Conservation (phyloP, 1,284 basidiomycete genomes). For the Erythrobasidium hasegawianum region DNA sequence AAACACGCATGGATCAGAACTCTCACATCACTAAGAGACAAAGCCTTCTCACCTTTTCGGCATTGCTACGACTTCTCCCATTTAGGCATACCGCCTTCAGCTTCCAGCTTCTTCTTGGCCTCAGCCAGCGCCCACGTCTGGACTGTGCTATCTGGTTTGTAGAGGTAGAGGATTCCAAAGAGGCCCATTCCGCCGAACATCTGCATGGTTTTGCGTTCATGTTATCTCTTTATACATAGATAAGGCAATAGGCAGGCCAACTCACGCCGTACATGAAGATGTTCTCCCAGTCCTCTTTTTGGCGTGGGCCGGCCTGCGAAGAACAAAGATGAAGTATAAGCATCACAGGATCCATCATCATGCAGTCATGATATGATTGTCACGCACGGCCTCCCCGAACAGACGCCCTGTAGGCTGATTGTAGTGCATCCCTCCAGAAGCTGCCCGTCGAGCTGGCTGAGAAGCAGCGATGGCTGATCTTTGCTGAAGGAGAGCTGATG, state of each 20-base stretch:
- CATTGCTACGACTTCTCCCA: conserved; percentile 30
- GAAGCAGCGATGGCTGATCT: conserved; percentile 4
- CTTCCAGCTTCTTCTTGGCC: conserved; percentile 51
- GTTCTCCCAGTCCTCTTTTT: conserved; percentile 80
- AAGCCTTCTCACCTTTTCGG: no score
- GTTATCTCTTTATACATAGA: background rate
- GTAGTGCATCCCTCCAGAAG: conserved; percentile 74
- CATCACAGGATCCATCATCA: background rate
- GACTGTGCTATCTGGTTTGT: conserved; percentile 90
- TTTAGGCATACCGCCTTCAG: conserved; percentile 27
- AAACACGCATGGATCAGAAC: no score
- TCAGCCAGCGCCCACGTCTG: conserved; percentile 85
- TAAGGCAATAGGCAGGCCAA: background rate
- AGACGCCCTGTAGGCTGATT: conserved; percentile 83
- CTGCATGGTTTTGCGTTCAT: conserved; percentile 49
- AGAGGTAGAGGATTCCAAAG: conserved; percentile 72
- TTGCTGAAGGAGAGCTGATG: background rate
- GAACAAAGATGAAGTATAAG: background rate
- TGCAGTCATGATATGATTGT: background rate
- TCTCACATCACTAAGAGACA: no score
- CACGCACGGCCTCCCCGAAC: conserved; percentile 78
- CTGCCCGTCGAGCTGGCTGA: conserved; percentile 42
- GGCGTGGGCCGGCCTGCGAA: conserved; percentile 57
- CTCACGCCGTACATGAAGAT: conserved; percentile 24
- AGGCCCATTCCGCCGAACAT: conserved; percentile 85